These are phyloP conservation scores for Pleurotus salmoneostramineus DNA, from an alignment of 768 basidiomycete species.

Conservation along the genomic window DNA sequence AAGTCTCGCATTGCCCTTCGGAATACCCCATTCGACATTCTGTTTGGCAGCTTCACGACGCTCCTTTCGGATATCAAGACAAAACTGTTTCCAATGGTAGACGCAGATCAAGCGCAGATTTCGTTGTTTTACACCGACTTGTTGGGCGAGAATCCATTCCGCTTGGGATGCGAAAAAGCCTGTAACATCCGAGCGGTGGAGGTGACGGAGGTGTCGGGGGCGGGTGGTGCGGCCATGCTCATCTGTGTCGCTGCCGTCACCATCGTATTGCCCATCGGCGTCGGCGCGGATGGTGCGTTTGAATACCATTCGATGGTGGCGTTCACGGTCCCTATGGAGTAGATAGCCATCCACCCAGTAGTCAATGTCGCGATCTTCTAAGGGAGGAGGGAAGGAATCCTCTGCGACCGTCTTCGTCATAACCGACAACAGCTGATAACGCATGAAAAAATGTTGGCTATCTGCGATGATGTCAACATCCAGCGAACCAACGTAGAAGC, in stretches of 20 bases:
- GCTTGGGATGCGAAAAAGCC: conserved; percentile 50
- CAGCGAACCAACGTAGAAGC: conserved; percentile 42
- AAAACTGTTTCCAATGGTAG: conserved; percentile 45
- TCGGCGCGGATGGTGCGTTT: no score
- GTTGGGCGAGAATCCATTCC: conserved; percentile 56
- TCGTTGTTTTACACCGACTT: conserved; percentile 23
- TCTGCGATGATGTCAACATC: conserved; percentile 35
- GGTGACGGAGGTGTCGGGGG: conserved; percentile 39
- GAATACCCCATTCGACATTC: conserved; percentile 26
- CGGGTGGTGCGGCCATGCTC: conserved; percentile 22
- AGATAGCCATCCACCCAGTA: conserved; percentile 47
- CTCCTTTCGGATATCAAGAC: conserved; percentile 12
- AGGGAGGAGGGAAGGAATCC: conserved; percentile 25
- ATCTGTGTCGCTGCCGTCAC: conserved; percentile 23
- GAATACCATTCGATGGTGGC: conserved; percentile 28
- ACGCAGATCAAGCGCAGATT: conserved; percentile 34
- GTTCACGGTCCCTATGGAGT: conserved; percentile 17
- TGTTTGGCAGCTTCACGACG: background rate
- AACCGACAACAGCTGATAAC: conserved; percentile 43
- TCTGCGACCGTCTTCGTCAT: conserved; percentile 39
- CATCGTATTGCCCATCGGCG: conserved; percentile 7
- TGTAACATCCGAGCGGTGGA: conserved; percentile 49
- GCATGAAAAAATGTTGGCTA: conserved; percentile 48
- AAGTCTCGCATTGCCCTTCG: conserved; percentile 7
- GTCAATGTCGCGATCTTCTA: conserved; percentile 38